A percentile compares a stretch with the other conserved stretches of the same genome.
Evolutionary conservation across 1,284 basidiomycete species (phyloP).

Genomic region (Ceratobasidium sp.): DNA sequence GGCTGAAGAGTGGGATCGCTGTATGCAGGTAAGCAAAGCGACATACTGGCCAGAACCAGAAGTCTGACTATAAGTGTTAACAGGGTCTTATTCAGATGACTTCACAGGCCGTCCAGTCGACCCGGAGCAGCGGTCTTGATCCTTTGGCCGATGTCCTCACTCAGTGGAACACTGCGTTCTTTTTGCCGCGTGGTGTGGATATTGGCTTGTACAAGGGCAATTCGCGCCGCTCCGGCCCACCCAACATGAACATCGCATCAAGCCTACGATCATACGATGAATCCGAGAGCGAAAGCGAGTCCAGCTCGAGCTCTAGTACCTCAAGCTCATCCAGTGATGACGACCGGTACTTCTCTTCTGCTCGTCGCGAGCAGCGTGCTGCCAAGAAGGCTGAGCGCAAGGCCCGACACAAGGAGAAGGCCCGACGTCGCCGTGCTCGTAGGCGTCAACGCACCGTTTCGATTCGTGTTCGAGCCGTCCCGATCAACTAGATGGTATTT

Average conservation of each 20-base stretch:
- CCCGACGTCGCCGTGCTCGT: constrained; percentile 32
- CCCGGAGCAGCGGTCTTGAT: constrained; percentile 63
- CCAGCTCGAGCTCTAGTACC: constrained; percentile 28
- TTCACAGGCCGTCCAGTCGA: constrained; percentile 64
- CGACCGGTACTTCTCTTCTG: constrained; percentile 30
- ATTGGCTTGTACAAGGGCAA: constrained; percentile 78
- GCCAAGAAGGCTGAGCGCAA: constrained; percentile 39
- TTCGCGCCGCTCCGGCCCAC: constrained; percentile 72
- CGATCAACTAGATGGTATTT: constrained; percentile 36
- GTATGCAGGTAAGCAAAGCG: constrained; percentile 67
- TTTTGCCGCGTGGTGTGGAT: constrained; percentile 74
- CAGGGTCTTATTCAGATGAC: constrained; percentile 61
- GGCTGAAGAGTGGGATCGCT: constrained; percentile 77
- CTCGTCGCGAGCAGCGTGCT: constrained; percentile 24
- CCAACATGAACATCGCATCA: constrained; percentile 5
- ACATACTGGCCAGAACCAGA: constrained; percentile 9
- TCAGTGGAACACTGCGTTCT: constrained; percentile 80
- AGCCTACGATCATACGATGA: constrained; percentile 27
- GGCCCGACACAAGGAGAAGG: constrained; percentile 32
- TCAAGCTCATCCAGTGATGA: constrained; percentile 33
- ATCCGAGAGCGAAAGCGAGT: constrained; percentile 36
- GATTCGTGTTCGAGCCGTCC: constrained; percentile 36
- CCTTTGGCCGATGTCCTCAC: constrained; percentile 73
- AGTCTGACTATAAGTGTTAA: constrained; percentile 25
- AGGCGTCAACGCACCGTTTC: constrained; percentile 37